Evolutionary conservation across 2,329 filamentous ascomycete genomes (phyloP), one percentile per base, ranked within the genome.

Genomic region (Talaromyces atroroseus): DNA sequence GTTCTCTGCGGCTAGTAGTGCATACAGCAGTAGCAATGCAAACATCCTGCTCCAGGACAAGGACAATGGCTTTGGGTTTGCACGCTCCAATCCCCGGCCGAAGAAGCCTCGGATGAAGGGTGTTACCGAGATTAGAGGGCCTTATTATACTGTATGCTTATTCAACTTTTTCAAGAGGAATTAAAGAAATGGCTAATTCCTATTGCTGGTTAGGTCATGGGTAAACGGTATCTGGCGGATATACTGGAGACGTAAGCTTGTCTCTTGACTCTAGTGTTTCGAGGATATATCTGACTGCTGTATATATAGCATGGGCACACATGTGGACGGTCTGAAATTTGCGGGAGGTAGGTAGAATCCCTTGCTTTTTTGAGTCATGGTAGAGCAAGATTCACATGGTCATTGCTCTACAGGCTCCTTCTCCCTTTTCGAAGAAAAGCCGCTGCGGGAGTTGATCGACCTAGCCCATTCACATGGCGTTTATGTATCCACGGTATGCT

Each of bases 271-370:
- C 2, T 21, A 11, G 20, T 20, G 11, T 44, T 6, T 4, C 18
- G 47, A 47, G 44, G 12, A 40, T 32, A 48, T n/a, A 18, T 40
- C 8, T 18, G 14, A 24, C 16, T 42, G 2, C 11, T 10, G 34
- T 40, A 16, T 38, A 36, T 47, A 14, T 59, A 78, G 75, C 2
- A 80, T 82, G 79, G 78, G 78, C 0, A 68, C 76, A 21, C 77
- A 82, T 65, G 74, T 82, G 4, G 79, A 82, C 61, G 80, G 80
- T 0, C 69, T 83, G 48, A 82, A 82, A 59, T 82, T 82, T 61
- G 78, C 79, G 0, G 79, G 79, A 58, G 76, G 74, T 70, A 20
- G 51, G 61, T 50, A 2, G 34, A n/a, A 23, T 10, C 7, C n/a
- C n/a, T n/a, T n/a, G n/a, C n/a, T n/a, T n/a, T n/a, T n/a, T n/a